phyloP scores from a whole-genome alignment of 2,329 filamentous ascomycete species.

The Aspergillus brasiliensis region DNA sequence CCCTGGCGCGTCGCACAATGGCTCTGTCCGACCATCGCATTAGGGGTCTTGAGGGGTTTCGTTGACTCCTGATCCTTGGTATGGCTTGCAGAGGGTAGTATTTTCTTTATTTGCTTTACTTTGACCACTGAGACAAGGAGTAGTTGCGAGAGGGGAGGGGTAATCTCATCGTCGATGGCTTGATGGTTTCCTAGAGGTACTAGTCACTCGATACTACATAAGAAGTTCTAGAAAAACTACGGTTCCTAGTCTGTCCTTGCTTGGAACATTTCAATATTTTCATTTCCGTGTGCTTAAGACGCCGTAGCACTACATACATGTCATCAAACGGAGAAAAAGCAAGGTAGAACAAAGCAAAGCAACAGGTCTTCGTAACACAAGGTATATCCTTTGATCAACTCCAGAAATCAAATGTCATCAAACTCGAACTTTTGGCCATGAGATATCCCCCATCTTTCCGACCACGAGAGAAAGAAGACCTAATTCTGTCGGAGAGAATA shows the following conservation, averaged over 20 bases:
- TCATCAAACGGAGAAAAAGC: not conserved
- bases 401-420: conserved; percentile 12
- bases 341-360: not conserved
- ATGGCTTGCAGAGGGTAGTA: conserved; percentile 10
- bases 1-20: not conserved
- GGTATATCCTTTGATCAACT: conserved; percentile 21
- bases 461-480: conserved; percentile 2
- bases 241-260: not conserved
- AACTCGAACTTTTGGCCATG: conserved; percentile 21
- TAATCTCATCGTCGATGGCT: too few species aligned
- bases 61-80: not conserved
- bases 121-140: not conserved
- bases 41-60: not conserved
- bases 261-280: not conserved
- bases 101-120: not conserved
- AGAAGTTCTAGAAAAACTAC: not conserved
- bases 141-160: not conserved
- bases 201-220: too few species aligned
- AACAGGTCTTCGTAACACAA: conserved; percentile 9
- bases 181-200: too few species aligned
- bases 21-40: not conserved
- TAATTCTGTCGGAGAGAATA: not conserved
- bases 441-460: conserved; percentile 9
- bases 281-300: not conserved
- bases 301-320: not conserved